phyloP scores from a whole-genome alignment of 192 early-diverging fungal genomes.

The Coemansia sp. region DNA sequence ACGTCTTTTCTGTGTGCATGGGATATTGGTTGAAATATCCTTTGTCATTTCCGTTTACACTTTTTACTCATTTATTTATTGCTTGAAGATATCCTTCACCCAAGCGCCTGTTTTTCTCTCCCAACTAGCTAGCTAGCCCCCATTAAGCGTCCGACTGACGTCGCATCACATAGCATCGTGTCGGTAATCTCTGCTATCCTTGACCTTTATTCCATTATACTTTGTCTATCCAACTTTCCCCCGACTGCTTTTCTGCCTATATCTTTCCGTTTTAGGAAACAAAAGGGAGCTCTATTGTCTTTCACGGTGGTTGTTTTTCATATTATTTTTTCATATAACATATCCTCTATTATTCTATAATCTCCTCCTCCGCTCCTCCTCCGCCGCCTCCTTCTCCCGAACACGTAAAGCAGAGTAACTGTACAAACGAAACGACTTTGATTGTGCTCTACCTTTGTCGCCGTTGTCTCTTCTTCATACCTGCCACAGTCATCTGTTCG shows the following conservation, averaged over 20 bases:
- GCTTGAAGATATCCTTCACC: conserved; percentile 7
- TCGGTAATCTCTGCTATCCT: background rate
- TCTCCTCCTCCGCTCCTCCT: background rate
- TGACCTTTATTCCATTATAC: background rate
- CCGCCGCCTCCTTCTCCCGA: background rate
- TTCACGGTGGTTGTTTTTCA: background rate
- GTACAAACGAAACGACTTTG: background rate
- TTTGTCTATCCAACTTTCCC: background rate
- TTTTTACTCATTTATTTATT: background rate
- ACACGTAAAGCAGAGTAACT: conserved; percentile 1
- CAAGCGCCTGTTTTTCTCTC: background rate
- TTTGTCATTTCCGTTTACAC: conserved; percentile 7
- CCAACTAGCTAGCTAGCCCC: background rate
- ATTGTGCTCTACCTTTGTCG: background rate
- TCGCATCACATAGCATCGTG: background rate
- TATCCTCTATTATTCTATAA: background rate
- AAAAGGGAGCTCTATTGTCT: conserved; percentile 4
- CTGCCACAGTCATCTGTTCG: background rate
- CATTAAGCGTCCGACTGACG: background rate
- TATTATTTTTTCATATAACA: conserved; percentile 9
- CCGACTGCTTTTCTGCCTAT: conserved; percentile 5
- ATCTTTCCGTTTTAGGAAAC: conserved; percentile 15
- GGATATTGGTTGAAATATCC: conserved; percentile 13
- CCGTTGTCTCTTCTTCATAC: background rate
- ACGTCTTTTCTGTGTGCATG: background rate